Conservation (phyloP, 768 basidiomycete species). For the Kwoniella dendrophila region DNA sequence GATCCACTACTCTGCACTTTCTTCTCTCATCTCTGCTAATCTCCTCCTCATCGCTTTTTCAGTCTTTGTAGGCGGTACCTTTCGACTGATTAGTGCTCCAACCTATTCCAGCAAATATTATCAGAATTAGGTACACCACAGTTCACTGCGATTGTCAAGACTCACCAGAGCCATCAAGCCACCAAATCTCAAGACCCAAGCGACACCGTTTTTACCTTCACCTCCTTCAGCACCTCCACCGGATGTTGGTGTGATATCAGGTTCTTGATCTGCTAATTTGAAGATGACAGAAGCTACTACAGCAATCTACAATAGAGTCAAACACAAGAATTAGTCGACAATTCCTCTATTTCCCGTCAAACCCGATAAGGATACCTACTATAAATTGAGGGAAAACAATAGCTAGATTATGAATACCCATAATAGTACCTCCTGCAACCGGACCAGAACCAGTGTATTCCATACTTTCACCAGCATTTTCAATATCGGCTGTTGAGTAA, state of each 20-base stretch:
- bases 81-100: conserved; percentile 75
- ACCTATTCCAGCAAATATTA: conserved; percentile 52
- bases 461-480: conserved; percentile 47
- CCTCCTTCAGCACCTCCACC: conserved; percentile 62
- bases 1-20: conserved; percentile 56
- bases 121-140: not conserved
- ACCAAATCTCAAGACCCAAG: conserved; percentile 91
- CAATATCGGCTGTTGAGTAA: conserved; percentile 55
- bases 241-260: conserved; percentile 55
- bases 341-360: not conserved
- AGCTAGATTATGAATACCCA: conserved; percentile 93
- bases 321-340: not conserved
- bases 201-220: conserved; percentile 80
- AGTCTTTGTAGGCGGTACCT: conserved; percentile 83
- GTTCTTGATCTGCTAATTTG: conserved; percentile 67
- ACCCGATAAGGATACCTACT: conserved; percentile 61
- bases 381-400: conserved; percentile 94
- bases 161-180: conserved; percentile 75
- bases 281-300: conserved; percentile 85
- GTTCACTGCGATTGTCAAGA: not conserved
- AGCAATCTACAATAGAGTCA: conserved; percentile 65
- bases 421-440: conserved; percentile 82
- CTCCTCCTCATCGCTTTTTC: conserved; percentile 84
- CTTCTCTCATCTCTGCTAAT: conserved; percentile 71
- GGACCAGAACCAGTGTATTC: conserved; percentile 55